phyloP scores from a whole-genome alignment of 73 alveolate genomes.

The Uronychia binucleata region DNA sequence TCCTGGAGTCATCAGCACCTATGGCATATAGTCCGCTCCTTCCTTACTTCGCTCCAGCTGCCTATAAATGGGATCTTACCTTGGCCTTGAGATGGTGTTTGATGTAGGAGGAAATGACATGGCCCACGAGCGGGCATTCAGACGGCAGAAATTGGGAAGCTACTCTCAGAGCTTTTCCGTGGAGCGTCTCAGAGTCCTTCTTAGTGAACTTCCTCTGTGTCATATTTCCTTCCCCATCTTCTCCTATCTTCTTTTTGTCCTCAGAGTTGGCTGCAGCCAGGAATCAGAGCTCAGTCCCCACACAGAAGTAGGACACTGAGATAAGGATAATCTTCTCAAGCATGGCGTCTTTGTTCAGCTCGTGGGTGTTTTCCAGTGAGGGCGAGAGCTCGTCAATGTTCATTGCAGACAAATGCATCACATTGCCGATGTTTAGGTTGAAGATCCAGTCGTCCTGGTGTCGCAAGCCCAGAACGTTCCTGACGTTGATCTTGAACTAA shows the following conservation, averaged over 20 bases:
- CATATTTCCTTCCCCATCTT: background rate
- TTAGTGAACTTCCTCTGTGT: conserved; percentile 1
- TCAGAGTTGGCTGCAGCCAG: conserved; percentile 34
- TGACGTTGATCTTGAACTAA: conserved; percentile 39
- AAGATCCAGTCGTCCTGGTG: conserved; percentile 91
- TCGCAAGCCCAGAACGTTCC: conserved; percentile 67
- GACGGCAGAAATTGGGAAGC: conserved; percentile 57
- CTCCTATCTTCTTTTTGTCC: conserved; percentile 4
- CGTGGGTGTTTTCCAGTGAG: conserved; percentile 84
- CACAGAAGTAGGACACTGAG: conserved; percentile 87
- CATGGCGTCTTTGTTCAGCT: conserved; percentile 90
- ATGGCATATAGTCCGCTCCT: conserved; percentile 23
- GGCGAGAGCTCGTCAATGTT: conserved; percentile 81
- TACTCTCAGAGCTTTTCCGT: conserved; percentile 65
- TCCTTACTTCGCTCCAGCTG: conserved; percentile 46
- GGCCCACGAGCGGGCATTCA: conserved; percentile 69
- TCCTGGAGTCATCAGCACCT: conserved; percentile 6
- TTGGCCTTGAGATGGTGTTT: conserved; percentile 47
- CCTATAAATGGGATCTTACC: conserved; percentile 16
- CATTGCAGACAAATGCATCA: conserved; percentile 89
- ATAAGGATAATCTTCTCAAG: conserved; percentile 88
- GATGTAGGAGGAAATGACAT: conserved; percentile 55
- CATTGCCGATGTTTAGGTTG: conserved; percentile 89
- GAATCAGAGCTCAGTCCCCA: conserved; percentile 92
- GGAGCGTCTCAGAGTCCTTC: conserved; percentile 53